Base-by-base conservation (phyloP, 2,329 filamentous ascomycete species). In the Cladosporium sp. region DNA sequence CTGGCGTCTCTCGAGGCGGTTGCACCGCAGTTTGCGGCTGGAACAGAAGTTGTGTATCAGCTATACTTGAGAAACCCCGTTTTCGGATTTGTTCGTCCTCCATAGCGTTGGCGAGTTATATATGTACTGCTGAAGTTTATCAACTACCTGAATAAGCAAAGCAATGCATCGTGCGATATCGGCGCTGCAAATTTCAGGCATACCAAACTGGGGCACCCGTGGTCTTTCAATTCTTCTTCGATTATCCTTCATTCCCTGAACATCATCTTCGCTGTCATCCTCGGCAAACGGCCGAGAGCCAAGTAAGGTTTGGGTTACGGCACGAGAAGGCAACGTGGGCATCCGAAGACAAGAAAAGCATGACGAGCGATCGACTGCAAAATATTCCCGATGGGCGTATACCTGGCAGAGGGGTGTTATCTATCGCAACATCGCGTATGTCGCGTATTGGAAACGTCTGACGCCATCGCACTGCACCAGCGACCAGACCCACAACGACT, bases 281-380 rank as follows among this genome's bases (percentile, higher is more conserved):
- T 46, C 40, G 40, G 40, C 5, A 5, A 3, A n/a, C 37, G 37
- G 37, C 40, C 40, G 40, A 46, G 10, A n/a, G 18, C 40, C 3
- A 21, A 29, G 12, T 18, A 59, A 61, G 58, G 21, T 61, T 61
- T 50, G 49, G 58, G 44, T 61, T 61, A 37, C 58, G 46, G 58
- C 58, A 33, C 58, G 58, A 52, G 28, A 49, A 59, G 44, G 16
- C 44, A 33, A 61, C 29, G n/a, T 31, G 18, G 33, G 7, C n/a
- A 35, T 29, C n/a, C 21, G 11, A 33, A 52, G 28, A 35, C 44
- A 31, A 21, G 31, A 12, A 11, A 55, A 55, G 52, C 28, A 55
- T 55, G 28, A 55, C 52, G 18, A 33, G 28, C 28, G 28, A 11
- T 55, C 52, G 31, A 12, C 52, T n/a, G 18, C 52, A 28, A 55